Evolutionary conservation across 106 monocot genomes (phyloP).

Genomic region (Allium sativum): DNA sequence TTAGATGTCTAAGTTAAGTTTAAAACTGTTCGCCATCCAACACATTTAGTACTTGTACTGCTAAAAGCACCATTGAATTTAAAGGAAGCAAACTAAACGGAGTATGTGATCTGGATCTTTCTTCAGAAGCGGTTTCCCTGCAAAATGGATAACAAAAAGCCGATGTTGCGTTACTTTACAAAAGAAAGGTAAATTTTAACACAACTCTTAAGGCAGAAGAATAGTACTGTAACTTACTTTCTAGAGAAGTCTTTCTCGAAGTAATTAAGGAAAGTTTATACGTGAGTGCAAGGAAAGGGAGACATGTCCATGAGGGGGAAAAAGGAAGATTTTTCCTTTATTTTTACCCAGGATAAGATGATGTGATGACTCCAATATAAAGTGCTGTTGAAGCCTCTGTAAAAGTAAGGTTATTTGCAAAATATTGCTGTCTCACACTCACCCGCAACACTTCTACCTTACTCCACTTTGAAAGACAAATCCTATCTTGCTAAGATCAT

Average conservation of each 20-base stretch:
- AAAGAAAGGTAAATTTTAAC: background rate
- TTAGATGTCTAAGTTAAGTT: too few species aligned
- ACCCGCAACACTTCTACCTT: background rate
- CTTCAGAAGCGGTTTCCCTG: constrained; percentile 1
- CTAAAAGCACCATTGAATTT: constrained; percentile 1
- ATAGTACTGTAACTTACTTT: background rate
- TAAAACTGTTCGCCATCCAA: too few species aligned
- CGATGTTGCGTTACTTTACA: constrained; percentile 2
- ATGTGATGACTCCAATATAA: background rate
- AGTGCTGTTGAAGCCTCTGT: background rate
- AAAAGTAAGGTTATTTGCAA: background rate
- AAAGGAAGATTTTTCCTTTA: background rate
- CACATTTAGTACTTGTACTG: background rate
- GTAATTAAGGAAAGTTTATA: background rate
- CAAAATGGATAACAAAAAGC: background rate
- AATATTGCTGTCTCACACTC: too few species aligned
- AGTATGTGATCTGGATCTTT: constrained; percentile 12
- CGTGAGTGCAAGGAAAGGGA: background rate
- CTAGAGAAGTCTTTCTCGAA: background rate
- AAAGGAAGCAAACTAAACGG: background rate
- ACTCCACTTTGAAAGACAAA: background rate
- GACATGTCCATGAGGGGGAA: background rate
- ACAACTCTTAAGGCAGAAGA: background rate
- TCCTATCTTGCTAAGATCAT: background rate
- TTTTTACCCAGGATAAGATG: background rate